A percentile compares a stretch with the other conserved stretches of the same genome.
Evolutionary conservation across 2,329 filamentous ascomycete genomes (phyloP).

Genomic region (Trichoderma simmonsii): DNA sequence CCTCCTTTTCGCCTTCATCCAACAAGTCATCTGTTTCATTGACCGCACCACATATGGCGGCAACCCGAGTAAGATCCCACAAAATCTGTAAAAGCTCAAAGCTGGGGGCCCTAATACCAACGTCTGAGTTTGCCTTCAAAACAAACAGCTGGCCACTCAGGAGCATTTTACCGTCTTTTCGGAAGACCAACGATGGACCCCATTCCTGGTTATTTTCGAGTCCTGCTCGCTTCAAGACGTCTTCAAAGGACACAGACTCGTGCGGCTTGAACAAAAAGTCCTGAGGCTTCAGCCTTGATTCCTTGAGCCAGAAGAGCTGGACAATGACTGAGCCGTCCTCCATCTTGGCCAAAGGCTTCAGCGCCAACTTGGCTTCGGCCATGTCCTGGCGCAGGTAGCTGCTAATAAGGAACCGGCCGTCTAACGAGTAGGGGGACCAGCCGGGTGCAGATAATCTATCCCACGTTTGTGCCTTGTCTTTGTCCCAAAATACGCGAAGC

Average conservation of each 20-base stretch:
- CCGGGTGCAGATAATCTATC: background rate
- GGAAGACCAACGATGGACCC: background rate
- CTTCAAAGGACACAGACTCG: background rate
- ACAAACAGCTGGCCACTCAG: background rate
- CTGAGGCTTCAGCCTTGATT: background rate
- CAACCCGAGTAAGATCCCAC: background rate
- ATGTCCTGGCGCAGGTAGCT: background rate
- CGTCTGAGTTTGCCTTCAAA: background rate
- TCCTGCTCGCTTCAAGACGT: background rate
- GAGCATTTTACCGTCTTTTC: background rate
- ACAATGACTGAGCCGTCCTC: background rate
- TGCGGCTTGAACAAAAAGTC: background rate
- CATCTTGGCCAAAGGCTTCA: background rate
- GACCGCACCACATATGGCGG: background rate
- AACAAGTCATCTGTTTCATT: background rate
- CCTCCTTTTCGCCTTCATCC: background rate
- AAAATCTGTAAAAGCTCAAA: background rate
- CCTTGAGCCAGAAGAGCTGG: background rate
- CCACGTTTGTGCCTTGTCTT: background rate
- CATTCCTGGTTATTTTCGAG: background rate
- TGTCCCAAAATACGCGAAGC: background rate
- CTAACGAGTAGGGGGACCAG: background rate
- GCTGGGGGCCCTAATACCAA: background rate
- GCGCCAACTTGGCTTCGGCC: background rate
- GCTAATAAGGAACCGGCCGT: background rate